Base-by-base conservation (phyloP, 2,329 filamentous ascomycete genomes). In the Fusarium denticulatum region DNA sequence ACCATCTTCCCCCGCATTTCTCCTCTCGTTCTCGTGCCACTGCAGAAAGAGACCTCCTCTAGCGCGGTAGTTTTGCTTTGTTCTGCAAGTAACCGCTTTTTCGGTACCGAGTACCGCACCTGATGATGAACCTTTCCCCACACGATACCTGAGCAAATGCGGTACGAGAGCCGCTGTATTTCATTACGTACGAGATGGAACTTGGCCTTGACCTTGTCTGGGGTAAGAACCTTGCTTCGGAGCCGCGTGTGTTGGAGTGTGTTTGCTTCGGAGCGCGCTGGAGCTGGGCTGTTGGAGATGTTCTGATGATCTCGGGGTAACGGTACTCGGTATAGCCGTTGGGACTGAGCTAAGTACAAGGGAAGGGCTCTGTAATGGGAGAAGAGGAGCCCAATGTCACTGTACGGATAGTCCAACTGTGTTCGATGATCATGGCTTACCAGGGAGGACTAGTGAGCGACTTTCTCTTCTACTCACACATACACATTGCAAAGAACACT, bases 1-100 rank as follows among this genome's bases (percentile, higher is more conserved):
- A 36, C n/a, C 49, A 39, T 24, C 40, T 62, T 60, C 55, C 70
- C 66, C 73, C 73, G 71, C 74, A 72, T 58, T 76, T 68, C 65
- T 72, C 58, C 60, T 64, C 64, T 55, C n/a, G 49, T 70, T 45
- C 58, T 71, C 45, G 45, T 53, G 42, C 34, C 43, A 37, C 16
- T 26, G 40, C 24, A 37, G 13, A 24, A 32, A 32, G 58, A 34
- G 45, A 68, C 58, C 57, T 69, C 10, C 6, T 39, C 28, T 63
- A 24, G 53, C 22, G 52, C 37, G 6, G 30, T 34, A 34, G 46
- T 55, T 67, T 64, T 62, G 55, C 46, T 42, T 64, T 55, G 47
- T 37, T 30, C 32, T 36, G 42, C 49, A 52, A n/a, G 60, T 56
- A 61, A 32, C 60, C 50, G 26, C 36, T 37, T 45, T 49, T 45